Base-by-base conservation (phyloP, 179 eudicot genomes). In the Beta corolliflora region DNA sequence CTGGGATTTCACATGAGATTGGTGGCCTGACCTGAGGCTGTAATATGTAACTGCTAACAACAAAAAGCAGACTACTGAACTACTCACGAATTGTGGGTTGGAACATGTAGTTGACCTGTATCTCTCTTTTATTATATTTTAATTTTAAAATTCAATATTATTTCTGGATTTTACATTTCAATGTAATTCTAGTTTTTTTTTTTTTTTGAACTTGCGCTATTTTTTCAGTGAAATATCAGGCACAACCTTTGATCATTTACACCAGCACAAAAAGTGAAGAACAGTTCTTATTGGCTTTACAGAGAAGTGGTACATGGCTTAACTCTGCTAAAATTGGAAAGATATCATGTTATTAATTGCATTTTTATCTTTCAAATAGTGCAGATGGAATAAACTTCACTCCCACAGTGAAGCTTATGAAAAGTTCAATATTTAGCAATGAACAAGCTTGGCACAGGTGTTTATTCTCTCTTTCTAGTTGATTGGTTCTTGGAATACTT, bases 371-470 rank as follows among this genome's bases (percentile, higher is more conserved):
- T 50, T 81, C 60, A 83, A 80, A 82, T 79, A 66, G 60, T 88
- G 80, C 91, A 97, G 99, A 91, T 83, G 97, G 91, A 59, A 78
- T 87, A 80, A 82, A 76, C 86, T 91, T 86, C 80, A 84, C 85
- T 77, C 84, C 92, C 46, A 81, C 91, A 9, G 93, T 94, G 83
- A 94, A 97, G 87, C 95, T 94, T 77, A 86, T 97, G 89, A 97
- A 97, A 83, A 97, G 99, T 85, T 90, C 97, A 68, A 83, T 91
- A 80, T 97, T 94, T 86, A 91, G 94, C 85, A 91, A 92, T 79
- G 98, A 97, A 87, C 98, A 94, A 92, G 99, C 99, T 85, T 97
- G 99, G 99, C 97, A 97, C 88, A 97, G 97, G 99, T 96, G 79
- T 50, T 45, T 76, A 41, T 75, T 36, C 45, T 75, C 13, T 76